Evolutionary conservation across 495 filamentous ascomycete species (phyloP).

Genomic region (Extremus antarcticus): DNA sequence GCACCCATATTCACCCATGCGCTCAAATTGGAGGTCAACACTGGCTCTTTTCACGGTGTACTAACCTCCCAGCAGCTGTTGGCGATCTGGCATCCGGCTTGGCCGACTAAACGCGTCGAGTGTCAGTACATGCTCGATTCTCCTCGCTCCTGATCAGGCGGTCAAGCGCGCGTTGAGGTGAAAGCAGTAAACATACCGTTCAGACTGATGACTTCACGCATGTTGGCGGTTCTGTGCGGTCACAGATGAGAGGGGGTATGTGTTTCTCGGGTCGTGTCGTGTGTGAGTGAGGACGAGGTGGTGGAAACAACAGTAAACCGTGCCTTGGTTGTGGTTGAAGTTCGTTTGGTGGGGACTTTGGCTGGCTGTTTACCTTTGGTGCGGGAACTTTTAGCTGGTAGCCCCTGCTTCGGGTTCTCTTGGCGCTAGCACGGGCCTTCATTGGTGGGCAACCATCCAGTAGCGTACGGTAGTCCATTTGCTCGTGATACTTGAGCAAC

Average conservation of each 20-base stretch:
- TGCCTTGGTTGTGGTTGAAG: not conserved
- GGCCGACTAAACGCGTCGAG: slow-evolving; percentile 64
- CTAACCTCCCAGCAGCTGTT: slow-evolving; percentile 99
- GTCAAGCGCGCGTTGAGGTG: slow-evolving; percentile 25
- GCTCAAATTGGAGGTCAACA: not conserved
- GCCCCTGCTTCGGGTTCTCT: too few species aligned
- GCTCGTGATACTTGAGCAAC: too few species aligned
- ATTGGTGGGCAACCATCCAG: too few species aligned
- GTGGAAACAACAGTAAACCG: not conserved
- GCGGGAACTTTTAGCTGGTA: too few species aligned
- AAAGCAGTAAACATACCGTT: slow-evolving; percentile 64
- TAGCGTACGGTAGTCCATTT: too few species aligned
- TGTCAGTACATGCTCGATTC: slow-evolving; percentile 22
- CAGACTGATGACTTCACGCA: slow-evolving; percentile 99
- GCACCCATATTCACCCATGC: slow-evolving; percentile 5
- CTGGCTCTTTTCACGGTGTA: slow-evolving; percentile 8
- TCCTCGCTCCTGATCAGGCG: slow-evolving; percentile 12
- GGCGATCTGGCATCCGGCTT: slow-evolving; percentile 99
- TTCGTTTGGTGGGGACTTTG: not conserved
- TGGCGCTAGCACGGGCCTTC: too few species aligned
- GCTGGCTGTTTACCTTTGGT: too few species aligned
- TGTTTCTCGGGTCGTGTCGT: not conserved
- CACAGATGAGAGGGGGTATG: not conserved
- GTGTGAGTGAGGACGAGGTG: not conserved
- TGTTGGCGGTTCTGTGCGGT: slow-evolving; percentile 30